Conservation (phyloP, 2,329 filamentous ascomycete species). For the Leptographium flavum region DNA sequence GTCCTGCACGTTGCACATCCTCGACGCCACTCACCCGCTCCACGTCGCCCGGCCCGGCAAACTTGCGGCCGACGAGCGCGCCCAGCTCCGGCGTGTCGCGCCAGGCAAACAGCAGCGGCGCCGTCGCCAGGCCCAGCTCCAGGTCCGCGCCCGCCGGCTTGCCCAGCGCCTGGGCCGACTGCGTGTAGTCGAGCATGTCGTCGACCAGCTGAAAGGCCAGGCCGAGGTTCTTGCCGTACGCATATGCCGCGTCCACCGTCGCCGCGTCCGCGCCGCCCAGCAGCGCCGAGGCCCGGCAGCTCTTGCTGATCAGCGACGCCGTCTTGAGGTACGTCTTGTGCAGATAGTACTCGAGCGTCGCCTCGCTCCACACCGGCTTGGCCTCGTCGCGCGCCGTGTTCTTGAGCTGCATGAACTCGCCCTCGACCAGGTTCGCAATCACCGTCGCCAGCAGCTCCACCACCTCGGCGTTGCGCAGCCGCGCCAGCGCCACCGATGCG, state of each 20-base stretch:
- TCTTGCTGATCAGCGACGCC: slow-evolving; percentile 90
- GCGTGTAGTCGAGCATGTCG: slow-evolving; percentile 94
- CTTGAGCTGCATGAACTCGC: slow-evolving; percentile 98
- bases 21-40: slow-evolving; percentile 55
- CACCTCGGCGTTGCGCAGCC: slow-evolving; percentile 83
- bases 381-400: slow-evolving; percentile 84
- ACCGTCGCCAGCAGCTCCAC: slow-evolving; percentile 90
- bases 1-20: too few relatives aligned
- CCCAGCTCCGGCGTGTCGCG: slow-evolving; percentile 76
- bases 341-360: slow-evolving; percentile 82
- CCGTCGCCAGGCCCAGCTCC: slow-evolving; percentile 84
- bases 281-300: slow-evolving; percentile 77
- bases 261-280: slow-evolving; percentile 61
- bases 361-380: slow-evolving; percentile 73
- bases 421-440: slow-evolving; percentile 93
- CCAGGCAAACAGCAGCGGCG: slow-evolving; percentile 91
- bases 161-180: slow-evolving; percentile 69
- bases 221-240: slow-evolving; percentile 85
- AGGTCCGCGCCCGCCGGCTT: slow-evolving; percentile 93
- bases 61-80: slow-evolving; percentile 81
- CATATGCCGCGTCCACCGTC: slow-evolving; percentile 82
- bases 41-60: slow-evolving; percentile 71
- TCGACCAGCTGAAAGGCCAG: slow-evolving; percentile 95
- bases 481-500: slow-evolving; percentile 83
- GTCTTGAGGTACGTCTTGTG: slow-evolving; percentile 98